Evolutionary conservation across 2,329 filamentous ascomycete genomes (phyloP), one percentile per base, ranked within the genome.

Genomic region (Fusarium solani-melongenae): DNA sequence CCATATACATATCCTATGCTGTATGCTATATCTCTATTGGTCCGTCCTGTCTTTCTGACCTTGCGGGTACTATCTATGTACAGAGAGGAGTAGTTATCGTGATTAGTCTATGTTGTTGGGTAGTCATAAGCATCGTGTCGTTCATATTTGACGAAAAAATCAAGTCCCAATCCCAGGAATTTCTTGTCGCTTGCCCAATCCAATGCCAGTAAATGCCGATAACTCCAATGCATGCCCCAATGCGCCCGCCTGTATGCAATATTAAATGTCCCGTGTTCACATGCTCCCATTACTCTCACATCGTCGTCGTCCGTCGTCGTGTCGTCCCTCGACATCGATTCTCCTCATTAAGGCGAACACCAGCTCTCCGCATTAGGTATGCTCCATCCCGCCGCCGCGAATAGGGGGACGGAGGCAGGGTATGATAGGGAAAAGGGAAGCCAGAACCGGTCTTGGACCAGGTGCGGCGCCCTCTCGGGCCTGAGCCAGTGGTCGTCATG

Each of bases 341-440:
- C 15, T 64, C 41, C 41, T 46, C 8, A 24, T 17, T 46, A 46
- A 46, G 41, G 41, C 10, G 22, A 66, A 34, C 29, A 49, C 59
- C 65, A 74, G 20, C 44, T 64, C 15, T 64, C 73, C 44, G 62
- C 74, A 55, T 53, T 64, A 53, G 55, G 72, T 41, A 62, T 76
- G 44, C 2, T 74, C 74, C 60, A 83, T 68, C 82, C 82, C 2
- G 79, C 80, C 8, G 66, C 69, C 5, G 67, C 67, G 36, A 84
- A 82, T 11, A 82, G 70, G 1, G 65, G 72, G 8, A 78, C 66
- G 0, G 76, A 73, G 20, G 78, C 77, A 2, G 79, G 79, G 66
- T 77, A 79, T 0, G 79, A 77, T 5, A 78, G 34, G 2, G 78
- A 77, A 51, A 83, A 82, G 2, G 80, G 80, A 7, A 79, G 27